These are phyloP conservation scores for Sparassis latifolia DNA, from an alignment of 1,284 basidiomycete genomes.

Conservation along the genomic window DNA sequence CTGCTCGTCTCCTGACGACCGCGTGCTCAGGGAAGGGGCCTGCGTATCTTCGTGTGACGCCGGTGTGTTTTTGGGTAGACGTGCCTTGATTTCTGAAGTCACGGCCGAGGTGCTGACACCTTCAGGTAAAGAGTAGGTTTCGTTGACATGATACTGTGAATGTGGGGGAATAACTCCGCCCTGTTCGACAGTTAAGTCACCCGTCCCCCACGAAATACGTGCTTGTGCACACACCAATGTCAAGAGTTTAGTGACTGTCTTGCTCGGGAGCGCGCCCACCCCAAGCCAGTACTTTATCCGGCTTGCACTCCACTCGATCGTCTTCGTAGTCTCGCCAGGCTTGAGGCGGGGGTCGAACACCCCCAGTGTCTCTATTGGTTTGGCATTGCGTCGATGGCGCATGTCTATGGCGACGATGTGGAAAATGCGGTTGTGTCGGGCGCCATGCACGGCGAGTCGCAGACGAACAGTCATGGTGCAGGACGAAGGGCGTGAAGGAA, in stretches of 20 bases:
- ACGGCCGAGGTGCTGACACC: no score
- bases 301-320: conserved; percentile 84
- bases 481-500: no score
- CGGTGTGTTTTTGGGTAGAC: no score
- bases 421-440: conserved; percentile 73
- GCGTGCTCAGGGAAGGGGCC: no score
- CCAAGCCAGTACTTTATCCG: conserved; percentile 87
- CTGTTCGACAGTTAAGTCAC: neutral
- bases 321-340: conserved; percentile 53
- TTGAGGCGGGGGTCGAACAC: conserved; percentile 73
- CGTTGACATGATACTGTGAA: no score
- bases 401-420: conserved; percentile 86
- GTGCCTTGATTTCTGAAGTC: no score
- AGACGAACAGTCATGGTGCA: conserved; percentile 75
- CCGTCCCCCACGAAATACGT: neutral
- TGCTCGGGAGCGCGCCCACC: conserved; percentile 80
- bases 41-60: no score
- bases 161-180: neutral
- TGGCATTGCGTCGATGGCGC: conserved; percentile 74
- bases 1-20: no score
- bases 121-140: no score
- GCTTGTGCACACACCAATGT: conserved; percentile 35
- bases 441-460: conserved; percentile 83
- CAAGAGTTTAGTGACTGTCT: conserved; percentile 72
- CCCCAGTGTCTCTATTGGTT: conserved; percentile 86